Base-by-base conservation (phyloP, 2,329 filamentous ascomycete genomes). In the Cercospora citrullina region DNA sequence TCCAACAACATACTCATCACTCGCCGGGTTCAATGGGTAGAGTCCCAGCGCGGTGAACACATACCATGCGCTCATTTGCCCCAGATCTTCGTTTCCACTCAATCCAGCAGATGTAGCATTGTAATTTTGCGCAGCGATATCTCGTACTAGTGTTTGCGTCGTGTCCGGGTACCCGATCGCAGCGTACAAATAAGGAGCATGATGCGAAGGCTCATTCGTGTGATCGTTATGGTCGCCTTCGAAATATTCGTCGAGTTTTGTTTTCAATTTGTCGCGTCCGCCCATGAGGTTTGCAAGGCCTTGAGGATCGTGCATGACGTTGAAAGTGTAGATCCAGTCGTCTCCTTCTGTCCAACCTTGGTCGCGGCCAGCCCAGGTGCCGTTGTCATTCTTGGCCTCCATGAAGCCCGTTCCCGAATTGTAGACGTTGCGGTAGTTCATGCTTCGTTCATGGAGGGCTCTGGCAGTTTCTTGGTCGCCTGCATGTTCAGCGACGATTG, bases 51-150 rank as follows among this genome's bases (percentile, higher is more conserved):
- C 80, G 0, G 81, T 82, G 64, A 84, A 83, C 4, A 84, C 74
- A 63, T 83, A 84, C 82, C 82, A 84, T 0, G 82, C 81, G 67
- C 81, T 84, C 82, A 84, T 84, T 75, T 84, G 82, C 1, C 82
- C 82, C 3, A 84, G 74, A 70, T 84, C 82, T 68, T 84, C 83
- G 68, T 84, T 84, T 0, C 83, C 83, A 36, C 80, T 80, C 0
- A 84, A 69, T 0, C 83, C 82, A 0, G 80, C 78, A 42, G 81
- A 80, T 0, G 82, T 84, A 8, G 81, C 79, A 45, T 84, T 84
- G 59, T 83, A 84, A 23, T 83, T 80, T 3, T 75, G 71, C 74
- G 74, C 79, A 2, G 81, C 80, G 36, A 83, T 75, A 0, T 71
- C 66, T 5, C 81, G 75, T 5, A 82, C 77, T 7, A 77, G 75